Conservation (phyloP, 495 filamentous ascomycete genomes). For the Penicillium subrubescens region DNA sequence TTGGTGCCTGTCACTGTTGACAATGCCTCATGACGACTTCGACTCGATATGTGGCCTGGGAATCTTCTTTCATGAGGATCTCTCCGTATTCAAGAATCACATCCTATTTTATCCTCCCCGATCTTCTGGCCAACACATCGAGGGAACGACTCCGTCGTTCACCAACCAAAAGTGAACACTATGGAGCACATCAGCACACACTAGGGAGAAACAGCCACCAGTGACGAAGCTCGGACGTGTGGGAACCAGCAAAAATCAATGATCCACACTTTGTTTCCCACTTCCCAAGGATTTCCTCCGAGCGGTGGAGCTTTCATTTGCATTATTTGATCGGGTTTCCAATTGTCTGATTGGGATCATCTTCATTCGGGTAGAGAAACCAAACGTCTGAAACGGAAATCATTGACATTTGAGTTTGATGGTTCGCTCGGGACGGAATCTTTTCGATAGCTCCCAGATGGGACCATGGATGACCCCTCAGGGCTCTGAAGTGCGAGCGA, state of each 20-base stretch:
- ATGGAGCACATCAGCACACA: not conserved
- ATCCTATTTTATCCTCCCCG: not conserved
- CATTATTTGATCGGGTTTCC: not conserved
- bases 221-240: slow-evolving; percentile 6
- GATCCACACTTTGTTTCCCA: not conserved
- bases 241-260: slow-evolving; percentile 7
- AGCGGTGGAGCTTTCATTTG: not conserved
- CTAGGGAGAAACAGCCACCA: not conserved
- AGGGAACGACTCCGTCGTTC: not conserved
- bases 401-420: too few species aligned
- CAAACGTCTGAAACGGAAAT: too few species aligned
- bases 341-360: not conserved
- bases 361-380: too few species aligned
- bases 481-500: not conserved
- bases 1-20: not conserved
- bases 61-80: not conserved
- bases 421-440: too few species aligned
- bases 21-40: not conserved
- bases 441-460: too few species aligned
- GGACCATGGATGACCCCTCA: too few species aligned
- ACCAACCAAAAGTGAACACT: not conserved
- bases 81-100: not conserved
- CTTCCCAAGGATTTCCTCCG: not conserved
- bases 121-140: slow-evolving; percentile 1
- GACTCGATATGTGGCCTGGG: not conserved